A percentile compares a stretch with the other conserved stretches of the same genome.
Conservation (phyloP, 306 rosid genomes). For the Malus sylvestris region DNA sequence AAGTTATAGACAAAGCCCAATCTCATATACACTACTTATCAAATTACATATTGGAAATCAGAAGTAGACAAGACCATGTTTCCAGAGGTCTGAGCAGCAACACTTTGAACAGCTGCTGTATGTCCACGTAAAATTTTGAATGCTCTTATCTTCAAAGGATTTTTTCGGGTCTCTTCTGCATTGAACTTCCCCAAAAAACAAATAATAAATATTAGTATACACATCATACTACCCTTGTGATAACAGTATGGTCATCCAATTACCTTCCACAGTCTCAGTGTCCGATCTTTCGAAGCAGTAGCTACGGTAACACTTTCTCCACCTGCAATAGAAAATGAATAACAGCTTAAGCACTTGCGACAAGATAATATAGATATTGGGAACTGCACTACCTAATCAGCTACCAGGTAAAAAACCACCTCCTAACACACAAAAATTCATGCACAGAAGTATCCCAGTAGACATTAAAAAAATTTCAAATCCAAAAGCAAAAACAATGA, state of each 20-base stretch:
- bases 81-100: constrained; percentile 59
- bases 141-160: constrained; percentile 47
- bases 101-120: constrained; percentile 65
- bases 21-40: neutral
- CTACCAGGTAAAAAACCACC: neutral
- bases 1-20: constrained; percentile 10
- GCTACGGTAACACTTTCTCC: constrained; percentile 43
- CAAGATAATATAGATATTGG: neutral
- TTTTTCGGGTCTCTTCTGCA: constrained; percentile 37
- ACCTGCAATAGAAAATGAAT: constrained; percentile 17
- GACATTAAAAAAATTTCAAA: neutral
- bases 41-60: neutral
- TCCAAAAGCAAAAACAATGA: neutral
- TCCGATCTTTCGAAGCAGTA: constrained; percentile 83
- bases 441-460: neutral
- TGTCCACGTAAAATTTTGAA: constrained; percentile 84
- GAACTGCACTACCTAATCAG: neutral
- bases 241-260: constrained; percentile 17
- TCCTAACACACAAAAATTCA: neutral
- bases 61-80: constrained; percentile 47
- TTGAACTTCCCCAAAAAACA: constrained; percentile 37
- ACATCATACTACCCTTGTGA: neutral
- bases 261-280: constrained; percentile 93
- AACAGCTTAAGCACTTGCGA: neutral
- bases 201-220: constrained; percentile 13